Base-by-base conservation (phyloP, 2,329 filamentous ascomycete species). In the Ilyonectria robusta region DNA sequence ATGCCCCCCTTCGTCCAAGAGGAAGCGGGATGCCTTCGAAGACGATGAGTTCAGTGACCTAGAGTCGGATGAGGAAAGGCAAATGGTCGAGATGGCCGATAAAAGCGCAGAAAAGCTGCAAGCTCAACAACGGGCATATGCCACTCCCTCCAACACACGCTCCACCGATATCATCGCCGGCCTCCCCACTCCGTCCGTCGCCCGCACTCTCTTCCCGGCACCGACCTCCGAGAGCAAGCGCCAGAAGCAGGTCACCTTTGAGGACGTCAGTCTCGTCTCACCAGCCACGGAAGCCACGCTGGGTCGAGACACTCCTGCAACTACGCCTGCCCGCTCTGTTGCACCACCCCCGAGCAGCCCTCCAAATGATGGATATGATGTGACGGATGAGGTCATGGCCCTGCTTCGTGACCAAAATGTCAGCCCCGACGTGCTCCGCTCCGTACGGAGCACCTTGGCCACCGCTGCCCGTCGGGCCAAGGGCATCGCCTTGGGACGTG, bases 401-500 rank as follows among this genome's bases (percentile, higher is more conserved):
- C 74, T 91, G 6, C 82, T 92, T 1, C 78, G 78, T 15, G 79
- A 78, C 47, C 81, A 85, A 62, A 73, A 79, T 9, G 69, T 90
- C 17, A 79, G 82, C 23, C 74, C 78, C 1, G 65, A 74, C 0
- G 79, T 82, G 1, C 78, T 82, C 5, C 65, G 71, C 2, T 78
- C 76, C 23, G 77, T 92, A 2, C 77, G 78, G 1, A 66, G 70
- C 26, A 72, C 88, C 8, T 81, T 93, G 35, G 83, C 85, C 40
- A 86, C 81, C 50, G 85, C 93, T 70, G 86, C 88, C 17, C 80
- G 90, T 58, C 86, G 84, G 58, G 84, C 86, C 0, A 88, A 87
- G 72, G 93, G 92, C 0, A 84, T 93, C 21, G 83, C 84, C 44
- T 86, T 86, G 68, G 91, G 92, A 0, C 84, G 92, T 2, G 92